These are phyloP conservation scores for Candida khao-thaluensis DNA, from an alignment of 805 yeast species.

Conservation along the genomic window DNA sequence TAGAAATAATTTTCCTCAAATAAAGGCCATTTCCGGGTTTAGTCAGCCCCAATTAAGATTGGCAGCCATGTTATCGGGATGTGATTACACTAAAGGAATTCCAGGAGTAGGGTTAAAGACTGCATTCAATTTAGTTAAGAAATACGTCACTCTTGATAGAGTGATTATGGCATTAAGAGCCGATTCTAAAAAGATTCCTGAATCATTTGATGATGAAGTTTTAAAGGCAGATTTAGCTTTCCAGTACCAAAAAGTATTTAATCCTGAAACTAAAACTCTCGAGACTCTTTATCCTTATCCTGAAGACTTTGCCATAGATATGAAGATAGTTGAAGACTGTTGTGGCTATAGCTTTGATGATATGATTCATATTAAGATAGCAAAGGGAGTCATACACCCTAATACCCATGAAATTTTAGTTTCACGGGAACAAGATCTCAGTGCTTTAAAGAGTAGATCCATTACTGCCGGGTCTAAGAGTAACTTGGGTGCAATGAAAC, in stretches of 20 bases:
- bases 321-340: slow-evolving; percentile 42
- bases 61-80: slow-evolving; percentile 89
- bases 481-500: not conserved
- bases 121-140: slow-evolving; percentile 61
- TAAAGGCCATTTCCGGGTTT: slow-evolving; percentile 51
- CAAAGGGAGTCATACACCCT: slow-evolving; percentile 70
- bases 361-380: slow-evolving; percentile 53
- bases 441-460: slow-evolving; percentile 20
- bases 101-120: slow-evolving; percentile 77
- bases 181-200: slow-evolving; percentile 63
- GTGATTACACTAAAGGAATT: slow-evolving; percentile 91
- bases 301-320: slow-evolving; percentile 36
- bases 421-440: slow-evolving; percentile 46
- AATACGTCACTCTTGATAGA: slow-evolving; percentile 51
- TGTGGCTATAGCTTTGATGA: slow-evolving; percentile 45
- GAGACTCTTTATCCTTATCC: slow-evolving; percentile 61
- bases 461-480: slow-evolving; percentile 1
- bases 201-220: slow-evolving; percentile 57
- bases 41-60: slow-evolving; percentile 60
- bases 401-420: slow-evolving; percentile 46
- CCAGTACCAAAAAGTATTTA: slow-evolving; percentile 79
- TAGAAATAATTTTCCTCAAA: slow-evolving; percentile 50
- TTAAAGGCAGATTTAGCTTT: slow-evolving; percentile 74
- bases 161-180: slow-evolving; percentile 55
- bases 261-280: slow-evolving; percentile 53